Evolutionary conservation across 768 basidiomycete genomes (phyloP), one percentile per base, ranked within the genome.

Genomic region (Candolleomyces aberdarensis): DNA sequence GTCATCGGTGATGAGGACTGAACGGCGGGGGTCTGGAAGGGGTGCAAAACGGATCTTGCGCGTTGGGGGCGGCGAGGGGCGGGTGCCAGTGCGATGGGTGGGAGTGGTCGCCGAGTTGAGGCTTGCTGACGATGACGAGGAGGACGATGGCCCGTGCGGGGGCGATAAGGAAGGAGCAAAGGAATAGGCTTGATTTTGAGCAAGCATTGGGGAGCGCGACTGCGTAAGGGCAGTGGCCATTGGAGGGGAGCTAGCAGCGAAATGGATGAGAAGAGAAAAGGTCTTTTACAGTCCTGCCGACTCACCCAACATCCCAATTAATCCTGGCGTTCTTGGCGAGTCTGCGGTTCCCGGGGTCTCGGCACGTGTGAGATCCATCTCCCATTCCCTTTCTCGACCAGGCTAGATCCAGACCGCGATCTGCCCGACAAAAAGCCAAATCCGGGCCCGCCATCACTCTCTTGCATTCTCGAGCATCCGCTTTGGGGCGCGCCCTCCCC

Each of bases 31-130:
- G 65, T 91, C 88, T 0, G 94, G 94, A 17, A 95, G 82, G 1
- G 94, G 94, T 0, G 94, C 93, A 63, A 95, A 95, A 62, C 90
- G 84, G 61, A 95, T 94, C 55, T 56, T 61, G 29, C 60, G 20
- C 7, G 51, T 10, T 10, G 59, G 51, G 76, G 74, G 19, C 69
- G 69, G 62, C 47, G 58, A 22, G 51, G 36, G 51, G 60, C 17
- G 57, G 59, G 36, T 54, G 32, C 20, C 8, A 53, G 41, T 43
- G n/a, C 63, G 36, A 54, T 43, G 17, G 56, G 51, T 32, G 49
- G 43, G 48, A n/a, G 17, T 53, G 40, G 59, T 60, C 40, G 50
- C 13, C 13, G 64, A 62, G 63, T 39, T 47, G 67, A 66, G 48
- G 62, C 29, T 19, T 26, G 65, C 40, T 19, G 63, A 32, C 17